These are phyloP conservation scores for Tetratostichococcus sp. DNA, from an alignment of 139 green algal species.

Conservation along the genomic window DNA sequence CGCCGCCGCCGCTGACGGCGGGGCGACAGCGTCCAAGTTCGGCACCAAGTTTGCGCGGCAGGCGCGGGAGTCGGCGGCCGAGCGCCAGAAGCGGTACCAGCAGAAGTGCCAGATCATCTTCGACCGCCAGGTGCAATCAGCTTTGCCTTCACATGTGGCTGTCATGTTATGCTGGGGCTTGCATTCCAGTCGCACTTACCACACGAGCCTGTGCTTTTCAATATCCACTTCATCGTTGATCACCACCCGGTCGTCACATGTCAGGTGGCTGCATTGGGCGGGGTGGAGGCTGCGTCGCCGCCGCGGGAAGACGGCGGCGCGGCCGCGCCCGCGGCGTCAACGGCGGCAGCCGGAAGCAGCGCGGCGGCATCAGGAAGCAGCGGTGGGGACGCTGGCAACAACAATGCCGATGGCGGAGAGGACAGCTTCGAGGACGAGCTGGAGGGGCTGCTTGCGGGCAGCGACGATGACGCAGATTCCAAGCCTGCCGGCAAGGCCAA, in stretches of 20 bases:
- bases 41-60: slow-evolving; percentile 45
- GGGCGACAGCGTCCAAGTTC: slow-evolving; percentile 6
- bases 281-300: too few relatives aligned
- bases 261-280: neutral
- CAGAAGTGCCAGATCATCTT: slow-evolving; percentile 50
- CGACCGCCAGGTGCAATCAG: slow-evolving; percentile 36
- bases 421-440: slow-evolving; percentile 3
- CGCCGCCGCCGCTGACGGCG: slow-evolving; percentile 38
- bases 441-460: neutral
- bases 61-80: slow-evolving; percentile 29
- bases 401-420: neutral
- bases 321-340: neutral
- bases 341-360: too few relatives aligned
- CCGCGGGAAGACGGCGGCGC: neutral
- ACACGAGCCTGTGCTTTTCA: too few relatives aligned
- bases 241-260: neutral
- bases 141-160: too few relatives aligned
- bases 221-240: too few relatives aligned
- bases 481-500: slow-evolving; percentile 1
- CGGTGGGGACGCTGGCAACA: too few relatives aligned
- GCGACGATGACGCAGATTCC: neutral
- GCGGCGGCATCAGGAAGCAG: neutral
- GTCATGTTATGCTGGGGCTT: too few relatives aligned
- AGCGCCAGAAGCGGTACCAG: slow-evolving; percentile 40
- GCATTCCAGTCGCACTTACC: too few relatives aligned